Percentiles rank a stretch among this genome's conserved stretches.
Evolutionary conservation across 345 rosid genomes (phyloP).

Genomic region (Raphanus sativus): DNA sequence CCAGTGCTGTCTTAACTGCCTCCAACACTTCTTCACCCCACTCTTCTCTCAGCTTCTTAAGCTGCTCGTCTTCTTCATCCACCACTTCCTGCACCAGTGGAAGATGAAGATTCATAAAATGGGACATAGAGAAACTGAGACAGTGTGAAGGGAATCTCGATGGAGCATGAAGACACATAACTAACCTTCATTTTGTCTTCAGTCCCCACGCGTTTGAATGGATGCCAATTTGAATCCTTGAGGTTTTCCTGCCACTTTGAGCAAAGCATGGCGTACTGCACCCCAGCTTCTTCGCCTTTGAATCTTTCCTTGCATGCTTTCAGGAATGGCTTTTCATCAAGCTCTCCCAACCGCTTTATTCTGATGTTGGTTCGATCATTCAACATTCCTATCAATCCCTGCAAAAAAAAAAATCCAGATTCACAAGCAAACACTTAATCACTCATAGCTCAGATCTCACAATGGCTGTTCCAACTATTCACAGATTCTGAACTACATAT

Average conservation of each 20-base stretch:
- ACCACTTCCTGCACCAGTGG: constrained; percentile 56
- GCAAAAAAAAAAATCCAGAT: neutral
- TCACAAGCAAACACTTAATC: neutral
- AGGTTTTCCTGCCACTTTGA: constrained; percentile 71
- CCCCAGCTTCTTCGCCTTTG: constrained; percentile 47
- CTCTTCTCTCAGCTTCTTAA: constrained; percentile 53
- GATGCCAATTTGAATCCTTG: constrained; percentile 63
- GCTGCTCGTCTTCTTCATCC: constrained; percentile 67
- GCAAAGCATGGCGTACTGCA: constrained; percentile 55
- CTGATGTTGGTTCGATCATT: constrained; percentile 47
- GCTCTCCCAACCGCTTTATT: constrained; percentile 80
- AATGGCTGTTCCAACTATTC: neutral
- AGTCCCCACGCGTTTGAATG: constrained; percentile 50
- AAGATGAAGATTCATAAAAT: neutral
- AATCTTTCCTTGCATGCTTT: constrained; percentile 56
- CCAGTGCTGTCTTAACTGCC: constrained; percentile 63
- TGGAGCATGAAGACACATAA: neutral
- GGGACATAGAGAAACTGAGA: neutral
- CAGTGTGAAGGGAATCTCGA: neutral
- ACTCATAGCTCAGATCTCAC: constrained; percentile 1
- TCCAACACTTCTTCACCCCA: constrained; percentile 59
- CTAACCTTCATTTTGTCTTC: constrained; percentile 37
- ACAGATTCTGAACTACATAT: neutral
- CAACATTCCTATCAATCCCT: constrained; percentile 56
- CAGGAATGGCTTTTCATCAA: constrained; percentile 57